Evolutionary conservation across 345 rosid genomes (phyloP).

Genomic region (Toxicodendron radicans): DNA sequence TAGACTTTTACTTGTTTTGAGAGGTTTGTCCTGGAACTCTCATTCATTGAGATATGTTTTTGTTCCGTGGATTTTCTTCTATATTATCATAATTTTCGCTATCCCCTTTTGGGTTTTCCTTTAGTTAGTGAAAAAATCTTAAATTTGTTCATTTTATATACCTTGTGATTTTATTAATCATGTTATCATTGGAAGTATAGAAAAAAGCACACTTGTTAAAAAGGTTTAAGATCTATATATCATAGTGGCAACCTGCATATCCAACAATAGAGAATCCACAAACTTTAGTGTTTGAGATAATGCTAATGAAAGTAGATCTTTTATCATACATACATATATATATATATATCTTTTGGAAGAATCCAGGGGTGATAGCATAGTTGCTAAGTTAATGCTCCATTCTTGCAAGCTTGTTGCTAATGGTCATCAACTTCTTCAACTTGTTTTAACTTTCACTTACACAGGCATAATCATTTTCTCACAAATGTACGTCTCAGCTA

Average conservation of each 20-base stretch:
- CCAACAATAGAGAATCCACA: slow-evolving; percentile 18
- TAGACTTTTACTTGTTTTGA: slow-evolving; percentile 16
- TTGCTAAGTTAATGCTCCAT: slow-evolving; percentile 27
- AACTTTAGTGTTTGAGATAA: slow-evolving; percentile 31
- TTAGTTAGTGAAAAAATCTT: slow-evolving; percentile 16
- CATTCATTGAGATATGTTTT: slow-evolving; percentile 19
- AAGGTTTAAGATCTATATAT: slow-evolving; percentile 18
- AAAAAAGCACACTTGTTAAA: slow-evolving; percentile 14
- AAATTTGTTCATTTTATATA: slow-evolving; percentile 13
- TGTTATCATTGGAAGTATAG: slow-evolving; percentile 19
- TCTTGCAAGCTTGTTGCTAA: slow-evolving; percentile 22
- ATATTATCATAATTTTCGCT: not conserved
- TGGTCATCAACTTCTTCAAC: slow-evolving; percentile 19
- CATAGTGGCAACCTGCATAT: slow-evolving; percentile 18
- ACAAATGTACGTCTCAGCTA: not conserved
- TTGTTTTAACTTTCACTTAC: slow-evolving; percentile 16
- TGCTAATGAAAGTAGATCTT: slow-evolving; percentile 16
- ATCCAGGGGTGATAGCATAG: slow-evolving; percentile 12
- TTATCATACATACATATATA: no score
- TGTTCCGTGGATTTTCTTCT: slow-evolving; percentile 19
- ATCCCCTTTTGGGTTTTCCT: not conserved
- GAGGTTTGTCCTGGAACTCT: slow-evolving; percentile 39
- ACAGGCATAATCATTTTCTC: not conserved
- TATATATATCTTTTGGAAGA: slow-evolving; percentile 3
- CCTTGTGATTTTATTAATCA: slow-evolving; percentile 4